Base-by-base conservation (phyloP, 352 stramenopile species). In the Phytophthora chlamydospora region DNA sequence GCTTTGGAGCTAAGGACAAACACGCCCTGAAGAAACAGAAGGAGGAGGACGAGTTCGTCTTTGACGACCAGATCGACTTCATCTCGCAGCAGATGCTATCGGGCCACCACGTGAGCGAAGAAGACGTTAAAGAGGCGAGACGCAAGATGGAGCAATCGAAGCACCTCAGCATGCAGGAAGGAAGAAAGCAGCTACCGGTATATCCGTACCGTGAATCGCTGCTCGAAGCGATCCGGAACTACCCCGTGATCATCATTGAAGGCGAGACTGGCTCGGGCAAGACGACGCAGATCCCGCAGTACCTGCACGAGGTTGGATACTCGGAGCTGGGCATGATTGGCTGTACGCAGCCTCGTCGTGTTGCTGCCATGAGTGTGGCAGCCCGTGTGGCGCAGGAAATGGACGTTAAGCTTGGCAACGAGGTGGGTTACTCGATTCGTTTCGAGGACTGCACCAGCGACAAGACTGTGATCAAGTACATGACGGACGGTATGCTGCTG, bases 401-500 rank as follows among this genome's bases (percentile, higher is more conserved):
- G 96, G 90, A 97, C 71, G 91, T 98, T 12, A 97, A 97, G 62
- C 71, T 99, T 6, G 98, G 98, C 11, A 91, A 98, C 45, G 95
- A 99, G 76, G 97, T 99, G 21, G 98, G 98, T 0, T 99, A 99
- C 75, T 97, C 89, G 27, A 99, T 99, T 65, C 96, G 98, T 53
- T 99, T 99, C 69, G 98, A 99, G 71, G 98, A 99, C 73, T 99
- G 96, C 64, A 99, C 97, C 19, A 98, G 86, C 54, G 93, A 98
- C 54, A 93, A 97, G 47, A 99, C 98, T 1, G 73, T 96, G 24
- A 93, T 99, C 52, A 98, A 98, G 74, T 99, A 99, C 82, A 99
- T 99, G 95, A 99, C 98, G 1, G 98, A 99, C 72, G 98, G 98
- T 70, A 99, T 99, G 97, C 75, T 99, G 19, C 79, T 99, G 35